A percentile compares a stretch with the other conserved stretches of the same genome.
Conservation (phyloP, 1,139 yeast genomes). For the Protomyces inundatus region DNA sequence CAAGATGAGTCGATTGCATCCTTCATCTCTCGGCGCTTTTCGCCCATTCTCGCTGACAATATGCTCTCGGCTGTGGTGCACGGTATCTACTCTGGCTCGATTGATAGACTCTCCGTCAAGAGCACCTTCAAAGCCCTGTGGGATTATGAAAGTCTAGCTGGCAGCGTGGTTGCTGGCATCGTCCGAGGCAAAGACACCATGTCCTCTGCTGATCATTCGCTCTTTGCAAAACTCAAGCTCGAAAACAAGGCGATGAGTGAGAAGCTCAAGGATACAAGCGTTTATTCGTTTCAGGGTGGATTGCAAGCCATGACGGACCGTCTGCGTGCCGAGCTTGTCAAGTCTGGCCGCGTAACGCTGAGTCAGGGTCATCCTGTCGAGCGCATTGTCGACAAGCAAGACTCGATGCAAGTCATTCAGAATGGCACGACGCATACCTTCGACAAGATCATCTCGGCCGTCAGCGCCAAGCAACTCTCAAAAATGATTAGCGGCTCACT, state of each 20-base stretch:
- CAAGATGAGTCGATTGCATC: constrained; percentile 67
- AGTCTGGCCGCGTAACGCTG: background rate
- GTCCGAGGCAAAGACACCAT: constrained; percentile 16
- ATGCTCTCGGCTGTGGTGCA: constrained; percentile 76
- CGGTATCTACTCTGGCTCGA: constrained; percentile 90
- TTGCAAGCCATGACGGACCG: constrained; percentile 27
- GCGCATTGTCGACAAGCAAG: background rate
- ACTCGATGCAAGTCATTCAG: background rate
- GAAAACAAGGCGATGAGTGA: constrained; percentile 24
- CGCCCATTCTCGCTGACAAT: constrained; percentile 54
- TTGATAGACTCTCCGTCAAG: constrained; percentile 52
- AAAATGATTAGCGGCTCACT: constrained; percentile 1
- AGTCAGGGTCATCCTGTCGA: background rate
- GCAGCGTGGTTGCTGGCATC: constrained; percentile 30
- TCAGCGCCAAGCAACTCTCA: constrained; percentile 29
- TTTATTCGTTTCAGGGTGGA: constrained; percentile 31
- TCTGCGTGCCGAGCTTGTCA: constrained; percentile 11
- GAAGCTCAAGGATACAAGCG: constrained; percentile 27
- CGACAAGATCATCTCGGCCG: constrained; percentile 29
- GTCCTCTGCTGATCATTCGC: constrained; percentile 10
- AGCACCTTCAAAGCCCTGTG: constrained; percentile 30
- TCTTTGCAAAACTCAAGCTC: constrained; percentile 5
- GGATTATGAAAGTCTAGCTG: constrained; percentile 29
- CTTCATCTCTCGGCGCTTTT: constrained; percentile 67
- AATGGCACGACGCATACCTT: background rate